Conservation (phyloP, 768 basidiomycete genomes). For the Asterophora parasitica region DNA sequence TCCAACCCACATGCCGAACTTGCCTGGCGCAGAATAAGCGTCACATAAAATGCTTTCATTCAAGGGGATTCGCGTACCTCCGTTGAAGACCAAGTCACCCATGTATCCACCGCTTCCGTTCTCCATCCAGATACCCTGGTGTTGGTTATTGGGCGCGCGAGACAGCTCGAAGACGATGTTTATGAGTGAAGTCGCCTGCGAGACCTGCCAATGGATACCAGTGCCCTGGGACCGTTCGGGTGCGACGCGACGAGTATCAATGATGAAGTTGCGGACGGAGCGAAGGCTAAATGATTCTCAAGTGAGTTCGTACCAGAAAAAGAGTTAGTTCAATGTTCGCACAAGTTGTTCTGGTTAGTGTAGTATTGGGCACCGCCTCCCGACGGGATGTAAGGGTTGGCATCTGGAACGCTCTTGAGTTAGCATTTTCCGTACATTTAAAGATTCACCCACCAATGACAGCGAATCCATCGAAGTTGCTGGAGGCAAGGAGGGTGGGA, state of each 20-base stretch:
- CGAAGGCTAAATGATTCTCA: slow-evolving; percentile 42
- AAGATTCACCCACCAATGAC: slow-evolving; percentile 55
- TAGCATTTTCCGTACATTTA: neutral
- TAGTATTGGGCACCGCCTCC: slow-evolving; percentile 62
- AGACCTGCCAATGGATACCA: slow-evolving; percentile 82
- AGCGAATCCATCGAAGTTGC: slow-evolving; percentile 63
- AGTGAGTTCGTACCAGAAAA: neutral
- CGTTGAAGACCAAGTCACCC: slow-evolving; percentile 50
- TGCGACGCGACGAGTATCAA: slow-evolving; percentile 56
- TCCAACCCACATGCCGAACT: slow-evolving; percentile 69
- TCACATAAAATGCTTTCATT: neutral
- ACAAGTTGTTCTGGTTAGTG: slow-evolving; percentile 68
- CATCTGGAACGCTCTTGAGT: slow-evolving; percentile 38
- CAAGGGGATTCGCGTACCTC: slow-evolving; percentile 32
- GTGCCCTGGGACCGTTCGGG: slow-evolving; percentile 51
- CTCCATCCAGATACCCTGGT: slow-evolving; percentile 58
- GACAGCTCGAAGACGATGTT: slow-evolving; percentile 76
- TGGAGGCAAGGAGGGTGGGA: slow-evolving; percentile 61
- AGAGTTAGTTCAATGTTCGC: slow-evolving; percentile 12
- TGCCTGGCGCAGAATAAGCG: slow-evolving; percentile 33
- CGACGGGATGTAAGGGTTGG: slow-evolving; percentile 66
- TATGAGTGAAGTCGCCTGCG: slow-evolving; percentile 72
- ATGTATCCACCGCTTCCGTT: slow-evolving; percentile 61
- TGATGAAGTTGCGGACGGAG: slow-evolving; percentile 69
- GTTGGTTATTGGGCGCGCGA: slow-evolving; percentile 40